Evolutionary conservation across 306 rosid species (phyloP), one percentile per base, ranked within the genome.

Genomic region (Lathyrus aphaca): DNA sequence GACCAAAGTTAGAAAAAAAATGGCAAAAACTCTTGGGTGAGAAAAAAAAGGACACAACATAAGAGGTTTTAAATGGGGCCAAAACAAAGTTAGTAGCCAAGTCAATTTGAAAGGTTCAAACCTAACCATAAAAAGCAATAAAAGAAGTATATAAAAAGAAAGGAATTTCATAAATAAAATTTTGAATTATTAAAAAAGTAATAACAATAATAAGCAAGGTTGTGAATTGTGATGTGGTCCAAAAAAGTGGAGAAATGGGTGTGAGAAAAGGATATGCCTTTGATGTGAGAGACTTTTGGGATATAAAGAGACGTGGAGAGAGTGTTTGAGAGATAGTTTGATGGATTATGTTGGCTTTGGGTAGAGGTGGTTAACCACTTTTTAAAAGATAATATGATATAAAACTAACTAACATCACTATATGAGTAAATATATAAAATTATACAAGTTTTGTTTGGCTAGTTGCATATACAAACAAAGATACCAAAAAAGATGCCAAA

Each of bases 41-140:
- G 74, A 76, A 43, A 63, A 68, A 63, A 64, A 0, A 17, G 6
- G 29, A 67, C 1, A 11, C 64, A 17, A 8, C 4, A 29, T 35
- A 38, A 69, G 45, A 17, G 53, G 30, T 16, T 35, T 67, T 67
- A 79, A 82, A 75, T 65, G 78, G 74, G 53, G 39, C 53, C 37
- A 65, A 82, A 35, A 35, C 10, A 35, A 46, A 65, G 44, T 38
- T 32, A 44, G 69, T 15, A 25, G 69, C 64, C 38, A 38, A 54
- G 78, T 78, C 71, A 67, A 73, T 37, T 83, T 73, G 80, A 71
- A 72, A 53, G 79, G 15, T 68, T 72, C 69, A 77, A 67, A 84
- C 68, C 78, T 56, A 65, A 74, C 72, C 4, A 71, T 63, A 67
- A 62, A 60, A 16, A 16, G 68, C 49, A 80, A 69, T 68, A 70